A percentile compares a stretch with the other conserved stretches of the same genome.
These are phyloP conservation scores for Paramecium biaurelia DNA, from an alignment of 73 alveolate species.

Conservation along the genomic window DNA sequence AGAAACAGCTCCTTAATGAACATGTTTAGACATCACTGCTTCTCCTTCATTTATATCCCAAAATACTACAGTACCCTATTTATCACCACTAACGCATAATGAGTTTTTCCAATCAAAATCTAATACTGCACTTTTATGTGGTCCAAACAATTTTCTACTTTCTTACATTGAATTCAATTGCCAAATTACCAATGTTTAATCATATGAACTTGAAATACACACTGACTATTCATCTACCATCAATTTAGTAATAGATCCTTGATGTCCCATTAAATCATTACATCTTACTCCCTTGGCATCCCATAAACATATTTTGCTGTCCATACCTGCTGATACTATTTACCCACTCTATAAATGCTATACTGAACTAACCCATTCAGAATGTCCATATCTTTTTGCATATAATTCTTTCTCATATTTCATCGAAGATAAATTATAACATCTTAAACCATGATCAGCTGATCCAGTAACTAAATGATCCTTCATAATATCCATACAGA, in stretches of 20 bases:
- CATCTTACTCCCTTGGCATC: conserved; percentile 91
- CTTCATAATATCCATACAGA: conserved; percentile 64
- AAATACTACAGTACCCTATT: conserved; percentile 89
- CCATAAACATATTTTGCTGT: conserved; percentile 92
- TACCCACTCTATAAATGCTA: conserved; percentile 84
- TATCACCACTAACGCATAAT: conserved; percentile 91
- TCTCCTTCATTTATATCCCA: conserved; percentile 76
- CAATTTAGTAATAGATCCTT: conserved; percentile 80
- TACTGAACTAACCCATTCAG: conserved; percentile 97
- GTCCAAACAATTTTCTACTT: conserved; percentile 74
- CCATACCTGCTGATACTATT: conserved; percentile 97
- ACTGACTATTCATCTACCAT: conserved; percentile 75
- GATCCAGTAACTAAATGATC: conserved; percentile 95
- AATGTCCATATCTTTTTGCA: conserved; percentile 93
- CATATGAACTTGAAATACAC: conserved; percentile 84
- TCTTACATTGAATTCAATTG: conserved; percentile 72
- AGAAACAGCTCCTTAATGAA: conserved; percentile 94
- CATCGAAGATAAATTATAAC: conserved; percentile 71
- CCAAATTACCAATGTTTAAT: conserved; percentile 86
- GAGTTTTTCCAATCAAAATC: conserved; percentile 95
- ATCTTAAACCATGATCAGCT: conserved; percentile 97
- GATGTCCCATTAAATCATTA: conserved; percentile 79
- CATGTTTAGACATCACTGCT: conserved; percentile 66
- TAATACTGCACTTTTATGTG: conserved; percentile 94
- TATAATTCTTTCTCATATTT: conserved; percentile 76